Base-by-base conservation (phyloP, 1,139 yeast genomes). In the Wickerhamiella pararugosa region DNA sequence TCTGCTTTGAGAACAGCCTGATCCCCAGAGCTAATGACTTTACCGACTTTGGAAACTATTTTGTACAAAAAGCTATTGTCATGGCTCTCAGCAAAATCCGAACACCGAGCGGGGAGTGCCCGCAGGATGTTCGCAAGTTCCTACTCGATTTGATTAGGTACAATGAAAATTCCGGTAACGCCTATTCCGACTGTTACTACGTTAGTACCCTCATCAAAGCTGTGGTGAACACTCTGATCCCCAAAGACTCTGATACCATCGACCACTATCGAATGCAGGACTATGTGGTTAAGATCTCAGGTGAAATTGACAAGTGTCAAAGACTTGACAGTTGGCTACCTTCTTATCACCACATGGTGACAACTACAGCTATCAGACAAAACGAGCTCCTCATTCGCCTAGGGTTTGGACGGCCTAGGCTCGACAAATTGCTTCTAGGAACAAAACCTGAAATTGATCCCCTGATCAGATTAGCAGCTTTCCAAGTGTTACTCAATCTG, bases 271-370 rank as follows among this genome's bases (percentile, higher is more conserved):
- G 9, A 44, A 47, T 35, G 52, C 54, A 7, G 45, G 44, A 32
- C 49, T 39, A 37, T 59, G 28, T 51, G 50, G 10, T 62, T 11
- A 53, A 51, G 32, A 73, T 76, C 0, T 55, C 73, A 11, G 65
- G 67, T 11, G 84, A 87, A 55, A 65, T 92, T 40, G 75, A 77
- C 43, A 69, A 97, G 47, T 71, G 79, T 47, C 76, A 77, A 49
- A 75, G 87, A 49, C 67, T 92, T 61, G 97, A 90, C 53, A 78
- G 75, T 40, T 86, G 94, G 93, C 69, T 79, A 9, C 93, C 95
- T 0, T 77, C 94, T 0, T 75, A 71, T 50, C 79, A 79, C 37
- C 63, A 71, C 34, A 56, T 70, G 36, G 65, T 84, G 7, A 73
- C 86, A 1, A 67, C 64, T 25, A 67, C 73, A 7, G 77, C 80